Percentiles rank a stretch among this genome's conserved stretches.
phyloP scores from a whole-genome alignment of 2,329 filamentous ascomycete species.

The Westerdykella aurantiaca region DNA sequence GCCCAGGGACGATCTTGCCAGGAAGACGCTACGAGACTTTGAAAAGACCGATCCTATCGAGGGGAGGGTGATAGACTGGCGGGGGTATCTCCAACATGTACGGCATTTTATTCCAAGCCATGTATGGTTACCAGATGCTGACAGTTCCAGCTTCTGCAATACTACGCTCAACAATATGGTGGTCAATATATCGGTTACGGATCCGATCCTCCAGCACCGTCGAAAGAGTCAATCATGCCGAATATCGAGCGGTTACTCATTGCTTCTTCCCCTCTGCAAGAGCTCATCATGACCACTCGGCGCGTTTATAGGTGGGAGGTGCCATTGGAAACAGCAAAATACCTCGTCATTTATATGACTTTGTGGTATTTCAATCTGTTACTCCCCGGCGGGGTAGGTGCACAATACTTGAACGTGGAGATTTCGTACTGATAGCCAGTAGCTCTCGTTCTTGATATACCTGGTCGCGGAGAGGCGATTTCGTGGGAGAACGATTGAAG shows the following conservation, averaged over 20 bases:
- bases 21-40: constrained; percentile 20
- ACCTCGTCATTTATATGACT: constrained; percentile 18
- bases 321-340: constrained; percentile 25
- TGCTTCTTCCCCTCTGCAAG: constrained; percentile 34
- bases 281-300: constrained; percentile 29
- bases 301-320: constrained; percentile 37
- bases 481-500: constrained; percentile 17
- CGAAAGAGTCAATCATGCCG: constrained; percentile 30
- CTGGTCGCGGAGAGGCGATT: constrained; percentile 17
- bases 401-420: not conserved
- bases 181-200: constrained; percentile 36
- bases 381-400: constrained; percentile 23
- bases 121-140: not conserved
- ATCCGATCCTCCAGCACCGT: constrained; percentile 23
- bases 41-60: constrained; percentile 14
- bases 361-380: constrained; percentile 25
- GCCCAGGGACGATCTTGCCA: constrained; percentile 12
- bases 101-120: constrained; percentile 8
- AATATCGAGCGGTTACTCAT: constrained; percentile 36
- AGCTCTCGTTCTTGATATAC: constrained; percentile 21
- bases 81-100: constrained; percentile 21
- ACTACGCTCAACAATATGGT: constrained; percentile 29
- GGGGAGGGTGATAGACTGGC: constrained; percentile 23
- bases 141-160: constrained; percentile 22
- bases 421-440: not conserved